Evolutionary conservation across 352 stramenopile species (phyloP).

Genomic region (Salisapilia sapeloensis): DNA sequence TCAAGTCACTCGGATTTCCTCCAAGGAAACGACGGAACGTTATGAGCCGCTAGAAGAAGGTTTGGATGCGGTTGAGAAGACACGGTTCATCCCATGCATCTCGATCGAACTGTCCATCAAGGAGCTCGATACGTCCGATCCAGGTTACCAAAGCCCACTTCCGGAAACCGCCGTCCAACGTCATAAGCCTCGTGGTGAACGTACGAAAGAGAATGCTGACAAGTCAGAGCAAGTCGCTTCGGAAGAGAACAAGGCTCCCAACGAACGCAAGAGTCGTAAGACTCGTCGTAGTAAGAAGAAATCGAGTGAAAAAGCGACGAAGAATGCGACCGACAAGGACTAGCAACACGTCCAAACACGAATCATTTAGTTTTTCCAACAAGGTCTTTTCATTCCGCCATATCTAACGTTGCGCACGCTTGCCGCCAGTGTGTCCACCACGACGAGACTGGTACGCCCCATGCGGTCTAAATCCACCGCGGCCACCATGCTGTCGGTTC

Average conservation of each 20-base stretch:
- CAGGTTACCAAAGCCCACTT: conserved; percentile 61
- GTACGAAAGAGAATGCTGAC: not conserved
- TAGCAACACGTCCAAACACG: not conserved
- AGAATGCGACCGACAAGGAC: not conserved
- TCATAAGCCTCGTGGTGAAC: conserved; percentile 1
- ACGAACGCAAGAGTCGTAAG: conserved; percentile 1
- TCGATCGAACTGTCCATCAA: conserved; percentile 59
- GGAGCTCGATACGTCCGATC: conserved; percentile 25
- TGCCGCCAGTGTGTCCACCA: conserved; percentile 10
- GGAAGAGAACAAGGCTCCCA: not conserved
- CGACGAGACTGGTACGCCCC: conserved; percentile 9
- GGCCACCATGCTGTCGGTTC: conserved; percentile 8
- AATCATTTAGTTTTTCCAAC: too few relatives aligned
- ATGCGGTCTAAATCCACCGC: conserved; percentile 25
- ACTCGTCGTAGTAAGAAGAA: conserved; percentile 1
- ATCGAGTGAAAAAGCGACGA: not conserved
- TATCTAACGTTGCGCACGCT: too few relatives aligned
- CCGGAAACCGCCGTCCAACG: conserved; percentile 5
- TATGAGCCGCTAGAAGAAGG: conserved; percentile 78
- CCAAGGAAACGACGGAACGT: conserved; percentile 61
- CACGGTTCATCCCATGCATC: conserved; percentile 54
- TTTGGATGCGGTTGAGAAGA: conserved; percentile 59
- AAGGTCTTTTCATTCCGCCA: too few relatives aligned
- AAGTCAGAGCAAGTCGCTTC: not conserved
- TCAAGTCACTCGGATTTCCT: conserved; percentile 63